Evolutionary conservation across 768 basidiomycete genomes (phyloP).

Genomic region (Kwoniella dejecticola): DNA sequence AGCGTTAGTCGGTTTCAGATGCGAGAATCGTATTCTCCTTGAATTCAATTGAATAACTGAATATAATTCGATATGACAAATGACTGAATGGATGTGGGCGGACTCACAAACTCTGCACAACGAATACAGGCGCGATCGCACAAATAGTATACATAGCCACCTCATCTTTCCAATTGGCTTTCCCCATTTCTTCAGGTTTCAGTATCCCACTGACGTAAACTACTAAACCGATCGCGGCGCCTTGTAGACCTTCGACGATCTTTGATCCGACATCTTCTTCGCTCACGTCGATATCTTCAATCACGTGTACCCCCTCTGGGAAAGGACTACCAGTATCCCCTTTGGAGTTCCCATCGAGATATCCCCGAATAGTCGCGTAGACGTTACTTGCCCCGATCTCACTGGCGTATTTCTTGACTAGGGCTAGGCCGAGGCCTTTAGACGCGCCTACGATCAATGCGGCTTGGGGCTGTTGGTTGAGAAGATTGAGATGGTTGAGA

Average conservation of each 20-base stretch:
- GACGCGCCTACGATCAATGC: constrained; percentile 60
- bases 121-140: constrained; percentile 58
- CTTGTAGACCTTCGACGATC: constrained; percentile 56
- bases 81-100: too few relatives aligned
- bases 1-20: too few relatives aligned
- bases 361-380: constrained; percentile 56
- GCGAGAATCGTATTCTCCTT: neutral
- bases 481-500: too few relatives aligned
- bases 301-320: constrained; percentile 55
- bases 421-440: constrained; percentile 59
- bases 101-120: constrained; percentile 34
- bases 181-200: constrained; percentile 58
- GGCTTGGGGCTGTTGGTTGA: constrained; percentile 17
- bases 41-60: too few relatives aligned
- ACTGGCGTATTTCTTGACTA: constrained; percentile 47
- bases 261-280: constrained; percentile 55
- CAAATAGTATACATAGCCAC: constrained; percentile 60
- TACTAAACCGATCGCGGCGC: constrained; percentile 54
- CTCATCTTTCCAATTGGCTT: constrained; percentile 57
- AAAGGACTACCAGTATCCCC: too few relatives aligned
- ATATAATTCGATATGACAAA: too few relatives aligned
- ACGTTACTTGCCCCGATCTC: constrained; percentile 50
- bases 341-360: neutral
- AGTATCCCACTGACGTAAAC: constrained; percentile 58
- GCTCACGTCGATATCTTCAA: constrained; percentile 57